These are phyloP conservation scores for Leccinum huronense DNA, from an alignment of 1,284 basidiomycete genomes.

Conservation along the genomic window DNA sequence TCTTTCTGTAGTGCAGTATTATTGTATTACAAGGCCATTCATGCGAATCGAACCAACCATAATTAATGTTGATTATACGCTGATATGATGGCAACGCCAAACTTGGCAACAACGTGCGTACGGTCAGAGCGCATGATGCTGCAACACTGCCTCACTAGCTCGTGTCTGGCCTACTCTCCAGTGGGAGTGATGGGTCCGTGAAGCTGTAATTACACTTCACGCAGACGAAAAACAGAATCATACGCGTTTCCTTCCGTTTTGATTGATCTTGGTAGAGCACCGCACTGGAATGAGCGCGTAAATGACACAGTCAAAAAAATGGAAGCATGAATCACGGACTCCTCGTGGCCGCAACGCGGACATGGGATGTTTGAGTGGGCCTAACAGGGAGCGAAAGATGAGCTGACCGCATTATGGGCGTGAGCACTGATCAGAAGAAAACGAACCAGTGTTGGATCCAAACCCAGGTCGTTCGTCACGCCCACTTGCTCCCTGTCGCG, in stretches of 20 bases:
- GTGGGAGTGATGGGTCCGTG: constrained; percentile 61
- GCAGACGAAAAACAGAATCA: constrained; percentile 93
- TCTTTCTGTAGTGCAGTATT: neutral
- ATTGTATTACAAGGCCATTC: neutral
- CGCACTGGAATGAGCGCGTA: constrained; percentile 50
- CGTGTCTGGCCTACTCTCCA: constrained; percentile 32
- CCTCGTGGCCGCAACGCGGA: constrained; percentile 68
- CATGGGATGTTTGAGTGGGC: constrained; percentile 73
- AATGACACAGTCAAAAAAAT: constrained; percentile 9
- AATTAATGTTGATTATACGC: neutral
- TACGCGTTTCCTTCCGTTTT: constrained; percentile 86
- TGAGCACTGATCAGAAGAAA: neutral
- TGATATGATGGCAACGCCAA: neutral
- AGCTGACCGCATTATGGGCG: neutral
- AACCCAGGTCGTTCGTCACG: constrained; percentile 85
- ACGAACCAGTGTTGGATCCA: constrained; percentile 86
- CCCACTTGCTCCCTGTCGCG: constrained; percentile 83
- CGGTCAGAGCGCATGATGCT: constrained; percentile 4
- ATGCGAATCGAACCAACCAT: neutral
- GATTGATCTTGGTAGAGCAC: constrained; percentile 95
- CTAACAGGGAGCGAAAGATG: constrained; percentile 36
- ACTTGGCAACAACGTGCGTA: constrained; percentile 2
- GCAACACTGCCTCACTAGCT: constrained; percentile 17
- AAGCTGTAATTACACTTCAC: constrained; percentile 81
- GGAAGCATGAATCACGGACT: constrained; percentile 47